Conservation (phyloP, 1,284 basidiomycete genomes). For the Leucocoprinus gongylophorus region DNA sequence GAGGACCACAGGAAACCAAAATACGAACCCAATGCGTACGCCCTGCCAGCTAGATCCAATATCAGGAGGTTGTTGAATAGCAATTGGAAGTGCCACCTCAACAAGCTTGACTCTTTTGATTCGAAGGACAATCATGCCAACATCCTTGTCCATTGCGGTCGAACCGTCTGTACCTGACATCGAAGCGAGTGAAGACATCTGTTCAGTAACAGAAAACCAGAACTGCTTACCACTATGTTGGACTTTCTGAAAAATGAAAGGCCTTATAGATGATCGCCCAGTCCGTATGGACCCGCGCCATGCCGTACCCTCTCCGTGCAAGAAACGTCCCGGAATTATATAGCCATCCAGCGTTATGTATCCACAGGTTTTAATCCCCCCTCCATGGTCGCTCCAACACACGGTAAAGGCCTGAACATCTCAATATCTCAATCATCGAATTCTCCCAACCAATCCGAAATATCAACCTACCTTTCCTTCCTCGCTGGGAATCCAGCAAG, state of each 20-base stretch:
- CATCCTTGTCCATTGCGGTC: slow-evolving; percentile 26
- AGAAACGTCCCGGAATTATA: slow-evolving; percentile 50
- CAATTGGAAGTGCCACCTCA: slow-evolving; percentile 29
- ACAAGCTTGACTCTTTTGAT: slow-evolving; percentile 41
- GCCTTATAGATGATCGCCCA: slow-evolving; percentile 40
- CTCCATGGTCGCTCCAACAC: slow-evolving; percentile 55
- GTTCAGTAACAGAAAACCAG: not conserved
- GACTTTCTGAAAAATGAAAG: slow-evolving; percentile 48
- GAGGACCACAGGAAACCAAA: not conserved
- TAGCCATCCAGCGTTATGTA: slow-evolving; percentile 56
- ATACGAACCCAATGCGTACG: slow-evolving; percentile 36
- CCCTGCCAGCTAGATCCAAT: slow-evolving; percentile 30
- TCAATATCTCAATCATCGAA: slow-evolving; percentile 1
- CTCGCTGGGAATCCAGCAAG: slow-evolving; percentile 59
- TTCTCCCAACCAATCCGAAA: not conserved
- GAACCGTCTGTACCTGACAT: slow-evolving; percentile 16
- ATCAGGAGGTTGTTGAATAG: slow-evolving; percentile 28
- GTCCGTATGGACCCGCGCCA: slow-evolving; percentile 41
- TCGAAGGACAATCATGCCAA: slow-evolving; percentile 48
- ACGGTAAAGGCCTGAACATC: slow-evolving; percentile 44
- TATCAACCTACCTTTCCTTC: slow-evolving; percentile 41
- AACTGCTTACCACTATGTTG: slow-evolving; percentile 25
- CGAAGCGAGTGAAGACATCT: slow-evolving; percentile 12
- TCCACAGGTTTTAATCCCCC: slow-evolving; percentile 42
- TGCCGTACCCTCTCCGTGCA: slow-evolving; percentile 46